phyloP scores from a whole-genome alignment of 305 asterid genomes.

The Ilex paraguariensis region DNA sequence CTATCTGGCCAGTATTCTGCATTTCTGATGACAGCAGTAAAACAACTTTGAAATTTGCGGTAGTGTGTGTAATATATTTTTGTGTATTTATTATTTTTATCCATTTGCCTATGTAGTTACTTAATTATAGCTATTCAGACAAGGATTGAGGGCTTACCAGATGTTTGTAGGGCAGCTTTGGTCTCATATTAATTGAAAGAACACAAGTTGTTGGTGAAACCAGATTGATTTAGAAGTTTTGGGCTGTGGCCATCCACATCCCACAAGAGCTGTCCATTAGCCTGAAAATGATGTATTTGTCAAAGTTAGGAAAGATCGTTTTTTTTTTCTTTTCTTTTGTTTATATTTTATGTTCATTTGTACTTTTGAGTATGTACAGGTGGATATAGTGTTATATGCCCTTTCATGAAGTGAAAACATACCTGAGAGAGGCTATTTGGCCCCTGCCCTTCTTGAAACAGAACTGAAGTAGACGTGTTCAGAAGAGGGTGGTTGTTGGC shows the following conservation, averaged over 20 bases:
- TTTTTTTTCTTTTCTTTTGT: neutral
- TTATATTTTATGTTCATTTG: neutral
- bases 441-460: slow-evolving; percentile 40
- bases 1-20: no score
- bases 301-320: slow-evolving; percentile 1
- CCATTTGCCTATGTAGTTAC: no score
- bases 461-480: slow-evolving; percentile 38
- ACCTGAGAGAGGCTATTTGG: slow-evolving; percentile 44
- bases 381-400: no score
- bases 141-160: neutral
- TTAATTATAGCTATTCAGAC: neutral
- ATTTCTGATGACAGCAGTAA: no score
- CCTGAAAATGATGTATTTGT: slow-evolving; percentile 45
- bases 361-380: no score
- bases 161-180: neutral
- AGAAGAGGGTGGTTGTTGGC: slow-evolving; percentile 27
- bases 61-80: no score
- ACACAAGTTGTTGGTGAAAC: slow-evolving; percentile 9
- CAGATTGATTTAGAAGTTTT: slow-evolving; percentile 42
- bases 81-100: no score
- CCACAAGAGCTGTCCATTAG: slow-evolving; percentile 53
- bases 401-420: slow-evolving; percentile 1
- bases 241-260: slow-evolving; percentile 64
- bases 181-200: neutral
- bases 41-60: no score